Evolutionary conservation across 73 alveolate species (phyloP).

Genomic region (Effrenium voratum): DNA sequence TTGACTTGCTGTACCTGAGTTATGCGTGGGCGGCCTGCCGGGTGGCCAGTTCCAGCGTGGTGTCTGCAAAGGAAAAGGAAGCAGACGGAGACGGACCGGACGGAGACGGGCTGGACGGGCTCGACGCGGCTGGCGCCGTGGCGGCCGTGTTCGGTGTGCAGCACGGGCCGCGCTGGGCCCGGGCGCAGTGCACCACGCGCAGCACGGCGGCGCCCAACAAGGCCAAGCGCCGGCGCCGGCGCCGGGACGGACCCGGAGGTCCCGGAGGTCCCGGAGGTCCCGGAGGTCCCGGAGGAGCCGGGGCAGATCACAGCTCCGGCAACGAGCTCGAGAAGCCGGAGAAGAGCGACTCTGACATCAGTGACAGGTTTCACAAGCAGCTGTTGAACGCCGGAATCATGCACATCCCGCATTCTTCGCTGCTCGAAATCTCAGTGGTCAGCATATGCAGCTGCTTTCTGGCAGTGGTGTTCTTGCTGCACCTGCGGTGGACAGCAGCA

Average conservation of each 20-base stretch:
- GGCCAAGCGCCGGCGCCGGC: slow-evolving; percentile 28
- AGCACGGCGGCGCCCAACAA: slow-evolving; percentile 93
- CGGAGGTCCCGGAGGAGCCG: too few relatives aligned
- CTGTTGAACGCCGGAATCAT: slow-evolving; percentile 65
- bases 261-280: too few relatives aligned
- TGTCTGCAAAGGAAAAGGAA: not conserved
- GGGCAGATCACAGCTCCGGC: not conserved
- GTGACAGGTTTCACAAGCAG: slow-evolving; percentile 65
- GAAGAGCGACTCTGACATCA: not conserved
- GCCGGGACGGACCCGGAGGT: not conserved
- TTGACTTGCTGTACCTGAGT: slow-evolving; percentile 44
- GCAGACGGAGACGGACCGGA: slow-evolving; percentile 6
- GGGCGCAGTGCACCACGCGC: slow-evolving; percentile 92
- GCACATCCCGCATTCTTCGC: slow-evolving; percentile 48
- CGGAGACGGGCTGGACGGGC: not conserved
- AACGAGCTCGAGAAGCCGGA: not conserved
- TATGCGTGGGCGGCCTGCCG: slow-evolving; percentile 48
- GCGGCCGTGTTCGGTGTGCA: slow-evolving; percentile 81
- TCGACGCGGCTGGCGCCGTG: slow-evolving; percentile 55
- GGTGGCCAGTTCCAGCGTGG: slow-evolving; percentile 1
- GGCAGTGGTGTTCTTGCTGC: slow-evolving; percentile 67
- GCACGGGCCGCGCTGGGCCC: slow-evolving; percentile 85
- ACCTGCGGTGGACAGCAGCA: slow-evolving; percentile 54
- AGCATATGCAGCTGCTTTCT: slow-evolving; percentile 76
- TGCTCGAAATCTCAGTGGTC: slow-evolving; percentile 65